Percentiles rank a stretch among this genome's conserved stretches.
Conservation (phyloP, 768 basidiomycete genomes). For the Amanita pseudoporphyria region DNA sequence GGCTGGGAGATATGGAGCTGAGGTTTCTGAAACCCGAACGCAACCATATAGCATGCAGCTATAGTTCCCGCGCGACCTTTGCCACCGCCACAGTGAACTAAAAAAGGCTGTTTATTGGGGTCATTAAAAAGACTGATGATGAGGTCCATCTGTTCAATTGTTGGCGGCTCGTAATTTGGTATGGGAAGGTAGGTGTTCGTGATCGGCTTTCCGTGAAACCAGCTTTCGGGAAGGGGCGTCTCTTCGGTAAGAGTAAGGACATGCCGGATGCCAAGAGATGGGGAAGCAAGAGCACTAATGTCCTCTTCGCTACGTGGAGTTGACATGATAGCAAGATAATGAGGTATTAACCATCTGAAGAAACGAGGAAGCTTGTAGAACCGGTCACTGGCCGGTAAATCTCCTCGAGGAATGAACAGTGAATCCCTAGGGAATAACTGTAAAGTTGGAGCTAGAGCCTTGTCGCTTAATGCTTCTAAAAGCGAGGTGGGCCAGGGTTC, state of each 20-base stretch:
- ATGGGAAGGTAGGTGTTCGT: slow-evolving; percentile 48
- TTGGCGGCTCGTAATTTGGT: slow-evolving; percentile 42
- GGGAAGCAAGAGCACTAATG: slow-evolving; percentile 34
- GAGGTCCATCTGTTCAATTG: slow-evolving; percentile 52
- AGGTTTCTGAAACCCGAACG: slow-evolving; percentile 43
- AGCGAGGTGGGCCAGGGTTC: slow-evolving; percentile 31
- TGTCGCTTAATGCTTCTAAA: slow-evolving; percentile 23
- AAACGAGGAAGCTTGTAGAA: slow-evolving; percentile 42
- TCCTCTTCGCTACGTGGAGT: slow-evolving; percentile 43
- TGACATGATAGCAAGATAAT: slow-evolving; percentile 50
- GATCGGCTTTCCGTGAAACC: slow-evolving; percentile 37
- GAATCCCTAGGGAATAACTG: slow-evolving; percentile 31
- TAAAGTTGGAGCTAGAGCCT: slow-evolving; percentile 25
- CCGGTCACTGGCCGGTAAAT: not conserved
- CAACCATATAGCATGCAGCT: slow-evolving; percentile 48
- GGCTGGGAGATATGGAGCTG: slow-evolving; percentile 33
- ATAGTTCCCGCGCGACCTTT: slow-evolving; percentile 57
- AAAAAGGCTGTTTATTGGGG: slow-evolving; percentile 33
- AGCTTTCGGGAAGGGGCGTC: slow-evolving; percentile 33
- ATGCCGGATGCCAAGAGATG: slow-evolving; percentile 43
- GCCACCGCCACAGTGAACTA: slow-evolving; percentile 55
- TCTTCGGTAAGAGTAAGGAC: slow-evolving; percentile 53
- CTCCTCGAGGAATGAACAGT: slow-evolving; percentile 24
- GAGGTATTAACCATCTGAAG: slow-evolving; percentile 56
- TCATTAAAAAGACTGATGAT: slow-evolving; percentile 38